phyloP scores from a whole-genome alignment of 495 filamentous ascomycete species.

The Neurospora sp. region DNA sequence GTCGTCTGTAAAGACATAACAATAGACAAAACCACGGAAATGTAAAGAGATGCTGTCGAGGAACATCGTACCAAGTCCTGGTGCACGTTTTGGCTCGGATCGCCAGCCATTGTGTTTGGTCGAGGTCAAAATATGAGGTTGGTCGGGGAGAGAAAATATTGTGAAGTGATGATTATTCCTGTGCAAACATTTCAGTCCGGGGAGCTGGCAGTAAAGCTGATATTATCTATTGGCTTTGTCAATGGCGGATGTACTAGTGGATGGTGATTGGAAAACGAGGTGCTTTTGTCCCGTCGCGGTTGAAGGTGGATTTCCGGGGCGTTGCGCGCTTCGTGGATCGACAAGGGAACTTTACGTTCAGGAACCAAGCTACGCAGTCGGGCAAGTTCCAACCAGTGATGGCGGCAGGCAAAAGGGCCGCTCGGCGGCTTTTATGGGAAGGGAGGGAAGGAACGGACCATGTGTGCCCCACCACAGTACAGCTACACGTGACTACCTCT shows the following conservation, averaged over 20 bases:
- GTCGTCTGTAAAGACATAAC: neutral
- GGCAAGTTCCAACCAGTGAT: neutral
- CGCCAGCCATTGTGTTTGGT: slow-evolving; percentile 15
- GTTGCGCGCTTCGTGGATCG: neutral
- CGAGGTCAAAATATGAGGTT: neutral
- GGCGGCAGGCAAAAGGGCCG: neutral
- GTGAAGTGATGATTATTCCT: neutral
- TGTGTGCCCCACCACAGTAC: neutral
- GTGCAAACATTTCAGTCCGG: neutral
- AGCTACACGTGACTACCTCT: neutral
- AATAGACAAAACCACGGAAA: neutral
- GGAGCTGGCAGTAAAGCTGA: neutral
- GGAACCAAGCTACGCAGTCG: neutral
- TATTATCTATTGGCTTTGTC: neutral
- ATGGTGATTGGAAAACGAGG: neutral
- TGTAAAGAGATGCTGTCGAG: neutral
- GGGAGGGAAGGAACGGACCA: neutral
- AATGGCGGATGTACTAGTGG: neutral
- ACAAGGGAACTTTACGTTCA: neutral
- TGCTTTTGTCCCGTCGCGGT: neutral
- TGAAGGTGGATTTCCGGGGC: neutral
- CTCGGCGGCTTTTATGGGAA: neutral
- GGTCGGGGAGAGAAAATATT: neutral
- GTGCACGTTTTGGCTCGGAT: slow-evolving; percentile 28
- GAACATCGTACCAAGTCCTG: slow-evolving; percentile 21